Evolutionary conservation across 805 yeast species (phyloP).

Genomic region (Metschnikowia baotianmanensis): DNA sequence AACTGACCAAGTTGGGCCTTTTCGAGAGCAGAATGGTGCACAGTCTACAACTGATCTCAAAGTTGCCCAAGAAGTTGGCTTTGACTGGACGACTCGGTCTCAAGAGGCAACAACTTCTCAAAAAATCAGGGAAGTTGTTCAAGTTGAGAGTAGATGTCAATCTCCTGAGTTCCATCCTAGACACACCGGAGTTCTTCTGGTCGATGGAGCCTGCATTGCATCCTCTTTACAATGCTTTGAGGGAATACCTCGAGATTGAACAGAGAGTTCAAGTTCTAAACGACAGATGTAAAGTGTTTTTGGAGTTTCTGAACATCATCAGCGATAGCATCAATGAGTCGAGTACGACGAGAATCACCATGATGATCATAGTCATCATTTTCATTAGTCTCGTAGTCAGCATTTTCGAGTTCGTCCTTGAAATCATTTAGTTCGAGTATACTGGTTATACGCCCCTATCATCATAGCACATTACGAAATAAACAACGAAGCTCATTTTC

Average conservation of each 20-base stretch:
- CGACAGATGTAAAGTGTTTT: conserved; percentile 88
- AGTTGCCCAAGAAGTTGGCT: conserved; percentile 85
- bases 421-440: conserved; percentile 28
- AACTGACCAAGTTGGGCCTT: conserved; percentile 84
- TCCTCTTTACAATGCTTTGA: conserved; percentile 83
- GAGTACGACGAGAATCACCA: conserved; percentile 87
- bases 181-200: conserved; percentile 97
- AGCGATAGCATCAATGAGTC: conserved; percentile 93
- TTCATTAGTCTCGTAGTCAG: conserved; percentile 77
- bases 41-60: conserved; percentile 79
- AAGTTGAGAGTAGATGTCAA: conserved; percentile 92
- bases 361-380: conserved; percentile 83
- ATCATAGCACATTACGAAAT: background rate
- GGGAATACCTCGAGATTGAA: conserved; percentile 93
- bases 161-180: conserved; percentile 82
- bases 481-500: background rate
- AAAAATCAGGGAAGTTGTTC: conserved; percentile 87
- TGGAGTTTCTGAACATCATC: conserved; percentile 89
- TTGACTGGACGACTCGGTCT: conserved; percentile 85
- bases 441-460: conserved; percentile 2
- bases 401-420: conserved; percentile 62
- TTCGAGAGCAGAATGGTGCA: conserved; percentile 91
- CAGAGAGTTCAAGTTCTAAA: conserved; percentile 91
- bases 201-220: conserved; percentile 90
- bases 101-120: conserved; percentile 77